phyloP scores from a whole-genome alignment of 2,329 filamentous ascomycete species.

The Penicillium sp. region DNA sequence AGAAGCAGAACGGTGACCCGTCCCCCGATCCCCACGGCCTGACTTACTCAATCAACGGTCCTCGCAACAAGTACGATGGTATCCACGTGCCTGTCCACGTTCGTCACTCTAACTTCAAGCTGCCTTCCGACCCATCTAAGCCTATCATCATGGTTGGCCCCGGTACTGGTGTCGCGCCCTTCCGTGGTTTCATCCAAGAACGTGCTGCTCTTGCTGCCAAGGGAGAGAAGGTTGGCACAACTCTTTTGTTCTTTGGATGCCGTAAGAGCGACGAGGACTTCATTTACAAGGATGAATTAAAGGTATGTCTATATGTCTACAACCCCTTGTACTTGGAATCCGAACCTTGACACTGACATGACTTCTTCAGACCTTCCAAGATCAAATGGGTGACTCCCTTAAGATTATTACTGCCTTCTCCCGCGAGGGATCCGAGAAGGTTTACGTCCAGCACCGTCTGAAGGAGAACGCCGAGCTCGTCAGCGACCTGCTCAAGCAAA shows the following conservation, averaged over 20 bases:
- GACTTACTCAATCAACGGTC: constrained; percentile 81
- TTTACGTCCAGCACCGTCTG: constrained; percentile 93
- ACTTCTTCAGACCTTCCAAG: constrained; percentile 67
- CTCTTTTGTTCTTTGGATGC: constrained; percentile 93
- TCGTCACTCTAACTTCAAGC: constrained; percentile 98
- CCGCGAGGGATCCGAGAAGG: constrained; percentile 79
- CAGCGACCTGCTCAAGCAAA: constrained; percentile 78
- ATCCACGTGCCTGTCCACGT: constrained; percentile 94
- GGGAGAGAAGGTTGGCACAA: constrained; percentile 80
- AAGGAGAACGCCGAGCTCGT: constrained; percentile 79
- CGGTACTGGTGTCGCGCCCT: constrained; percentile 93
- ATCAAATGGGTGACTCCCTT: constrained; percentile 81
- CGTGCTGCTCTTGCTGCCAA: constrained; percentile 76
- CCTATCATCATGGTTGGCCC: constrained; percentile 95
- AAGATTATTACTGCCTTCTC: constrained; percentile 93
- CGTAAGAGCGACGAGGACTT: constrained; percentile 85
- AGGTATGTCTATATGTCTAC: constrained; percentile 68
- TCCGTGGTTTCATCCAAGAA: constrained; percentile 93
- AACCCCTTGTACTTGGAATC: neutral
- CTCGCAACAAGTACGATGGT: constrained; percentile 94
- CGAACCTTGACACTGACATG: constrained; percentile 23
- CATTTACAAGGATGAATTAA: constrained; percentile 86
- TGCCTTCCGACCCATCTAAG: constrained; percentile 90
- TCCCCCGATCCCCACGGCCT: constrained; percentile 76
- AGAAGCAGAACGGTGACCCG: constrained; percentile 90